Base-by-base conservation (phyloP, 108 stramenopile genomes). In the Fragilariopsis cylindrus region DNA sequence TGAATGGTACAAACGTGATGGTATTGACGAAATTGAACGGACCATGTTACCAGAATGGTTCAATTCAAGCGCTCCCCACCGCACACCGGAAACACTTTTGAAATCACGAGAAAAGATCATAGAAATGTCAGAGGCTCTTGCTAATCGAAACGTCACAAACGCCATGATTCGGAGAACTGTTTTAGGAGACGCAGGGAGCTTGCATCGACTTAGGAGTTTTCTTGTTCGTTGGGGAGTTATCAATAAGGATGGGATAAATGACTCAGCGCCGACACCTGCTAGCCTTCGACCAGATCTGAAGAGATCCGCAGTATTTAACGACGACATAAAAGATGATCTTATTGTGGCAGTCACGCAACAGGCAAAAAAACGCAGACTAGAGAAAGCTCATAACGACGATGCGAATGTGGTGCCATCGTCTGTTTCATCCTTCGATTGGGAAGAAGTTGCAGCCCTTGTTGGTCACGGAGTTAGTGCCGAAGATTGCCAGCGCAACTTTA, bases 1-100 rank as follows among this genome's bases (percentile, higher is more conserved):
- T 53, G 79, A 88, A 6, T 95, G 94, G 94, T 95, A 88, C 76
- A 58, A 86, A n/a, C 19, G 68, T 3, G 74, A 87, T 7, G 56
- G 70, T 56, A 75, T 86, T 42, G 87, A 89, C 11, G 82, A 90
- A 47, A 70, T 90, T n/a, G 94, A 95, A 76, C 80, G 80, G 45
- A 72, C 81, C 12, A 74, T 87, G 69, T 75, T 95, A 41, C 89
- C 89, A 1, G 94, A 95, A 80, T 95, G 94, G 94, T 95, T 95
- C 76, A 84, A 95, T 69, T 58, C 48, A 21, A 90, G 86, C 63
- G 87, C 94, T 56, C 70, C 82, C 11, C 94, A 95, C 75, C 82
- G 94, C 8, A 92, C 89, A 15, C 75, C 76, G 16, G 58, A 86
- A 50, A 67, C 86, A 0, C 92, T 92, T 74, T 48, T 91, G 9